A percentile compares a stretch with the other conserved stretches of the same genome.
phyloP scores from a whole-genome alignment of 1,139 yeast genomes.

The Protomyces lactucae-debilis region DNA sequence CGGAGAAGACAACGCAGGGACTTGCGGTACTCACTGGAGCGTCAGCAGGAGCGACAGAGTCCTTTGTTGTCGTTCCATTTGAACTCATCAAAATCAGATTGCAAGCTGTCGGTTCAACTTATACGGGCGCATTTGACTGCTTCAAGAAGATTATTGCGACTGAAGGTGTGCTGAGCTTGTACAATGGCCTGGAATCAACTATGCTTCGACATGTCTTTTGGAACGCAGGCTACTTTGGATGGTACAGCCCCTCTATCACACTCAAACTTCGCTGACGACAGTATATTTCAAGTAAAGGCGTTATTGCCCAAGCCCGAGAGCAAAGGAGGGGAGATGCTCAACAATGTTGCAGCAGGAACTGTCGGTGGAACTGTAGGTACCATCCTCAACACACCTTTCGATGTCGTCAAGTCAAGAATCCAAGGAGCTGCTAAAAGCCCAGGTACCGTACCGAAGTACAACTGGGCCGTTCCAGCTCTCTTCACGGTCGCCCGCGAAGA shows the following conservation, averaged over 20 bases:
- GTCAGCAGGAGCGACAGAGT: conserved; percentile 95
- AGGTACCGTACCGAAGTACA: conserved; percentile 68
- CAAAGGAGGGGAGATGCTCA: conserved; percentile 65
- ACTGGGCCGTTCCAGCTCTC: conserved; percentile 85
- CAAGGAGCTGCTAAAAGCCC: conserved; percentile 74
- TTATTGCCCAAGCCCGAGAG: conserved; percentile 73
- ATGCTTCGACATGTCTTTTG: conserved; percentile 94
- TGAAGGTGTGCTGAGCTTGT: conserved; percentile 78
- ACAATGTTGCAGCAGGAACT: conserved; percentile 86
- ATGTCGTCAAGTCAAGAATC: conserved; percentile 94
- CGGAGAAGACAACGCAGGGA: conserved; percentile 67
- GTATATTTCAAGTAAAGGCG: conserved; percentile 77
- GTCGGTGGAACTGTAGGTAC: conserved; percentile 98
- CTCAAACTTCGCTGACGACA: conserved; percentile 33
- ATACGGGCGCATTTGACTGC: conserved; percentile 82
- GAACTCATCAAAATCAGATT: conserved; percentile 76
- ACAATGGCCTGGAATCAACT: conserved; percentile 94
- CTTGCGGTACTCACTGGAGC: conserved; percentile 92
- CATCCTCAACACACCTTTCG: conserved; percentile 88
- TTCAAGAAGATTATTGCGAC: conserved; percentile 62
- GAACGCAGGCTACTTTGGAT: conserved; percentile 98
- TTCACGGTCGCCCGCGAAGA: conserved; percentile 77
- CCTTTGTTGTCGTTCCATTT: conserved; percentile 94
- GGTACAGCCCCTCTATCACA: neutral
- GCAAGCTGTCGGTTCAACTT: conserved; percentile 69